phyloP scores from a whole-genome alignment of 805 yeast species.

The Lipomyces starkeyi region DNA sequence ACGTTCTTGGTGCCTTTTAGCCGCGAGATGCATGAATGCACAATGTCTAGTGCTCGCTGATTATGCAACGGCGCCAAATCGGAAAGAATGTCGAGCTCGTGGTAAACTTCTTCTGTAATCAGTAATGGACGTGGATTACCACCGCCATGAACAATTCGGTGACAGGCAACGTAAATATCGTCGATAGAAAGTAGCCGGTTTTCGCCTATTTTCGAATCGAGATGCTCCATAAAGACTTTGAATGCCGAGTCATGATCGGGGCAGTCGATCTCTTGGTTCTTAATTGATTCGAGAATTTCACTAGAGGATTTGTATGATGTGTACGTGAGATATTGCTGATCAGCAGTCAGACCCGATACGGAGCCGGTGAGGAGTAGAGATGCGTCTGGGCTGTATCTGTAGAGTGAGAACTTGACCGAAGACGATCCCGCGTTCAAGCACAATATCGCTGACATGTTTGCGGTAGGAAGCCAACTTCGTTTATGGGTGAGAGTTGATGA shows the following conservation, averaged over 20 bases:
- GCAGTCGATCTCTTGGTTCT: conserved; percentile 33
- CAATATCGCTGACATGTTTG: conserved; percentile 16
- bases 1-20: conserved; percentile 27
- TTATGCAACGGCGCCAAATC: conserved; percentile 39
- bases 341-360: conserved; percentile 34
- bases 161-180: conserved; percentile 31
- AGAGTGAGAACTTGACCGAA: conserved; percentile 38
- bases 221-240: conserved; percentile 29
- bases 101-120: conserved; percentile 31
- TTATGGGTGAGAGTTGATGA: neutral
- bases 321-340: conserved; percentile 23
- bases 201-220: conserved; percentile 19
- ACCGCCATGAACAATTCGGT: conserved; percentile 38
- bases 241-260: conserved; percentile 37
- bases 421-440: conserved; percentile 39
- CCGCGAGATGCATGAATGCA: conserved; percentile 30
- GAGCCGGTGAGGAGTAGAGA: conserved; percentile 30
- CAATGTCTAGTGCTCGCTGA: conserved; percentile 38
- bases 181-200: conserved; percentile 22
- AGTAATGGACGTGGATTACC: conserved; percentile 30
- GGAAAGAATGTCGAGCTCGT: conserved; percentile 36
- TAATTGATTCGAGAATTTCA: conserved; percentile 55
- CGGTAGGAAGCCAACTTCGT: neutral
- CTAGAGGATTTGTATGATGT: conserved; percentile 45
- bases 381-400: conserved; percentile 15